phyloP scores from a whole-genome alignment of 2,329 filamentous ascomycete genomes.

The Ciborinia camelliae region DNA sequence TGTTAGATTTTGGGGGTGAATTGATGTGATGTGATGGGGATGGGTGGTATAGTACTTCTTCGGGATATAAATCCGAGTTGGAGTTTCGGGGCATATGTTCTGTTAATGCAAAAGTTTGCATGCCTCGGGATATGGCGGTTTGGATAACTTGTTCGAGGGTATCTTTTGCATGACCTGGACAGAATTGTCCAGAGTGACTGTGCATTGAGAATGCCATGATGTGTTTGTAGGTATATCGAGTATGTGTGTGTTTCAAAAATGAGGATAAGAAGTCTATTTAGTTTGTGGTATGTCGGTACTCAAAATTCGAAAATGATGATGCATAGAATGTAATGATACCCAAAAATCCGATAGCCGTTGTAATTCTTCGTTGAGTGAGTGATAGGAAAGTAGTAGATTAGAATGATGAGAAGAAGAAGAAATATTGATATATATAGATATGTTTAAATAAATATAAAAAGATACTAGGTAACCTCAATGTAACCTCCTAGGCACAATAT shows the following conservation, averaged over 20 bases:
- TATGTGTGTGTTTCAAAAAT: background rate
- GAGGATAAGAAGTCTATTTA: background rate
- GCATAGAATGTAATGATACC: background rate
- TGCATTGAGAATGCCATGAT: conserved; percentile 97
- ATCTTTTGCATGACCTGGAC: conserved; percentile 81
- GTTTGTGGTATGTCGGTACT: background rate
- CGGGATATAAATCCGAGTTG: conserved; percentile 79
- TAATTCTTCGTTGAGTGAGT: background rate
- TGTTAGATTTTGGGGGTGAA: conserved; percentile 31
- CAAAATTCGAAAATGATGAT: background rate
- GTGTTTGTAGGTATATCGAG: background rate
- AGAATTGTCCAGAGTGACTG: conserved; percentile 97
- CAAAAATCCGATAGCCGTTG: background rate
- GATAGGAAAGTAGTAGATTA: background rate
- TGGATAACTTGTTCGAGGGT: conserved; percentile 79
- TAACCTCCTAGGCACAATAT: background rate
- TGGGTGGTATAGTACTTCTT: conserved; percentile 59
- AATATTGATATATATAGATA: background rate
- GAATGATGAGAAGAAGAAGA: background rate
- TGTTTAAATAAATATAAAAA: too few species aligned
- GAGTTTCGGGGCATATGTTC: conserved; percentile 89
- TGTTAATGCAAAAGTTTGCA: conserved; percentile 81
- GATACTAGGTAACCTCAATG: background rate
- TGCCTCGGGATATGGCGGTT: conserved; percentile 72
- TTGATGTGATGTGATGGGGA: background rate